Evolutionary conservation across 202 grass and related monocot genomes (phyloP).

Genomic region (Cymbopogon flexuosus): DNA sequence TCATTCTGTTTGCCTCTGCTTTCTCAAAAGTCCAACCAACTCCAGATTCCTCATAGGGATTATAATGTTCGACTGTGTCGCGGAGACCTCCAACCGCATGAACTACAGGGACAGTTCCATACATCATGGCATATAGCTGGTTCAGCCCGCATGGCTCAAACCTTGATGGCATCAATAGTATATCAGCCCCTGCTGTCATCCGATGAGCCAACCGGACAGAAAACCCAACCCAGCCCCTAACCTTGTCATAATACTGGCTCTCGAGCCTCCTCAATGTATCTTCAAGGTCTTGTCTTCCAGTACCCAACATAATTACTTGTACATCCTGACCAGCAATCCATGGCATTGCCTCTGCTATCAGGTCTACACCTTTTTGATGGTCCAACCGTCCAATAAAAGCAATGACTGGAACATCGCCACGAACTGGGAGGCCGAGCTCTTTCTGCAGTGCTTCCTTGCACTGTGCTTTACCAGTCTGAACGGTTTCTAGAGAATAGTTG

Average conservation of each 20-base stretch:
- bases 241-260: constrained; percentile 55
- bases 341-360: constrained; percentile 81
- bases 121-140: constrained; percentile 95
- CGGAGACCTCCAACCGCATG: constrained; percentile 76
- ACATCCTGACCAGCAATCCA: constrained; percentile 86
- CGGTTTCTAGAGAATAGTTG: constrained; percentile 71
- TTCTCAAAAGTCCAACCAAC: constrained; percentile 76
- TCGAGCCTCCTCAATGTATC: constrained; percentile 71
- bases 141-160: constrained; percentile 85
- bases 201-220: constrained; percentile 74
- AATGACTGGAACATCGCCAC: constrained; percentile 55
- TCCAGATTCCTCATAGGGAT: constrained; percentile 62
- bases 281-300: constrained; percentile 80
- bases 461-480: constrained; percentile 58
- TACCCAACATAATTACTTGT: constrained; percentile 70
- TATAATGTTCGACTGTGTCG: constrained; percentile 69
- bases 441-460: constrained; percentile 70
- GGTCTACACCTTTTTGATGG: constrained; percentile 79
- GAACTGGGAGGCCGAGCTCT: constrained; percentile 64
- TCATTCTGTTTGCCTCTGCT: constrained; percentile 69
- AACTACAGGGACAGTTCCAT: constrained; percentile 80
- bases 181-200: constrained; percentile 74
- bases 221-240: constrained; percentile 84
- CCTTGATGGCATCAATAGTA: constrained; percentile 82
- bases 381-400: constrained; percentile 83